Evolutionary conservation across 768 basidiomycete species (phyloP).

Genomic region (Lentinula sp.): DNA sequence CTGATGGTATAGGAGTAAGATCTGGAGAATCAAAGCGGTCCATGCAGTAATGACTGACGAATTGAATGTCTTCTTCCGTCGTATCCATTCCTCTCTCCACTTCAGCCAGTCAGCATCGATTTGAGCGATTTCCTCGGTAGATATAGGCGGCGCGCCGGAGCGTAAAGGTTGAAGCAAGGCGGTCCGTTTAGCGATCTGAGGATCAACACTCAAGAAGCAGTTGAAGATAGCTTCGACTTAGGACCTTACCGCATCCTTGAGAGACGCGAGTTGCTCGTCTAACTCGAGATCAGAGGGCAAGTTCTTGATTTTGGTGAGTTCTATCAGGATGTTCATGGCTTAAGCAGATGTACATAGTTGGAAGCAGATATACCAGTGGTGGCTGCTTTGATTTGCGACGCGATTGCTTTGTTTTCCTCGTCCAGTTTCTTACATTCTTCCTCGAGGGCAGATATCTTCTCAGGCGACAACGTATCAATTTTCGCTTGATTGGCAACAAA

Average conservation of each 20-base stretch:
- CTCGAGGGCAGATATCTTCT: slow-evolving; percentile 57
- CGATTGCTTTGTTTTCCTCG: slow-evolving; percentile 52
- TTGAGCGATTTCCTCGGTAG: slow-evolving; percentile 60
- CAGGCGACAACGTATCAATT: slow-evolving; percentile 56
- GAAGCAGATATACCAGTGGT: slow-evolving; percentile 31
- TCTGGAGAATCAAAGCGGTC: not conserved
- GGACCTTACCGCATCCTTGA: slow-evolving; percentile 43
- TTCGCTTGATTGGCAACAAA: slow-evolving; percentile 82
- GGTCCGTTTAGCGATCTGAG: slow-evolving; percentile 43
- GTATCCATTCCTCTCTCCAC: slow-evolving; percentile 80
- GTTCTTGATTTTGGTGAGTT: slow-evolving; percentile 55
- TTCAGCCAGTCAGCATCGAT: slow-evolving; percentile 71
- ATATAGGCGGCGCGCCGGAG: slow-evolving; percentile 60
- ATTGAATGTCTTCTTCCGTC: slow-evolving; percentile 69
- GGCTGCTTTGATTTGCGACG: slow-evolving; percentile 44
- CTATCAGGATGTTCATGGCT: slow-evolving; percentile 26
- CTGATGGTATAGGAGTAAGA: slow-evolving; percentile 28
- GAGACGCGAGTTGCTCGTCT: slow-evolving; percentile 41
- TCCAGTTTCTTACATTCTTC: slow-evolving; percentile 48
- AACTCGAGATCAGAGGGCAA: slow-evolving; percentile 71
- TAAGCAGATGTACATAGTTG: not conserved
- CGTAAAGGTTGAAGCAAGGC: slow-evolving; percentile 60
- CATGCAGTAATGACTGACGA: slow-evolving; percentile 40
- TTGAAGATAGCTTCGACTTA: not conserved
- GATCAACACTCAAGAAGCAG: slow-evolving; percentile 4